A percentile compares a stretch with the other conserved stretches of the same genome.
phyloP scores from a whole-genome alignment of 495 filamentous ascomycete species.

The Annulohypoxylon moriforme region DNA sequence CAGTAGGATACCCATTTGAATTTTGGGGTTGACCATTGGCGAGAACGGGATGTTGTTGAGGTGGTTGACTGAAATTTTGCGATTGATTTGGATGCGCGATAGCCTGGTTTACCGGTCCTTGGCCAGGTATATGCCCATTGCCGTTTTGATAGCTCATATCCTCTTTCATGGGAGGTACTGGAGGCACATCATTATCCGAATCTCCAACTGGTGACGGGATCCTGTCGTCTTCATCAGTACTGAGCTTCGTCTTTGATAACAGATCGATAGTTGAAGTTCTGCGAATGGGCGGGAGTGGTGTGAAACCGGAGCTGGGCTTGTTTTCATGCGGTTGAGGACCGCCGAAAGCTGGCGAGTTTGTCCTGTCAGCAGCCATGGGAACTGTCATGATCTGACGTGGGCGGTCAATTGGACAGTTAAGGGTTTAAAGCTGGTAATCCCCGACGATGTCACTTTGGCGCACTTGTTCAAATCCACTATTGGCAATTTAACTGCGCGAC shows the following conservation, averaged over 20 bases:
- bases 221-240: conserved; percentile 39
- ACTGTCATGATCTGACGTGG: conserved; percentile 34
- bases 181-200: conserved; percentile 40
- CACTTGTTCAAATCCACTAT: conserved; percentile 50
- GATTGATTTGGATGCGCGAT: conserved; percentile 18
- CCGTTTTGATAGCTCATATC: conserved; percentile 33
- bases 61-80: conserved; percentile 36
- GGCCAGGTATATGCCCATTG: conserved; percentile 39
- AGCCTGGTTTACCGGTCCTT: conserved; percentile 6
- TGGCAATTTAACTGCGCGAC: conserved; percentile 41
- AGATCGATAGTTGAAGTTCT: conserved; percentile 63
- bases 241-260: conserved; percentile 45
- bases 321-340: conserved; percentile 30
- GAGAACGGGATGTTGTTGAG: conserved; percentile 32
- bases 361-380: conserved; percentile 54
- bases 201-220: conserved; percentile 44
- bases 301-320: conserved; percentile 49
- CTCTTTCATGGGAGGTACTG: conserved; percentile 35
- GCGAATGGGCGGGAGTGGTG: conserved; percentile 63
- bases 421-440: conserved; percentile 21
- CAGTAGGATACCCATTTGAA: conserved; percentile 46
- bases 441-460: conserved; percentile 45
- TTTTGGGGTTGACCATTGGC: conserved; percentile 27
- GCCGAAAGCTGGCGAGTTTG: conserved; percentile 42
- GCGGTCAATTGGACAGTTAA: conserved; percentile 19